Percentiles rank a stretch among this genome's conserved stretches.
These are phyloP conservation scores for Leccinum angustisporum DNA, from an alignment of 1,284 basidiomycete species.

Conservation along the genomic window DNA sequence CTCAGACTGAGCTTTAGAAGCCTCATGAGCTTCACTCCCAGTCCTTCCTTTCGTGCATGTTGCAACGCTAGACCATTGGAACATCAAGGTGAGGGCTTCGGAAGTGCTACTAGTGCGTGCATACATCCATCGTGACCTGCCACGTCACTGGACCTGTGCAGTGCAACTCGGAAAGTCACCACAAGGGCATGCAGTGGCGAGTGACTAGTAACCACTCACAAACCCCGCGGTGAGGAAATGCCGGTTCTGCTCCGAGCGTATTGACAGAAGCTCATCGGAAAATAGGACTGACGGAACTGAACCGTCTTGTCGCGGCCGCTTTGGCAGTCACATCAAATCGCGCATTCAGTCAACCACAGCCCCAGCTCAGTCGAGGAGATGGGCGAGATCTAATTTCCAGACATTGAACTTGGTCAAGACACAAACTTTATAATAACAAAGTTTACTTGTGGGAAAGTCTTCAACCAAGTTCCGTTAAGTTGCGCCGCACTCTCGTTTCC, in stretches of 20 bases:
- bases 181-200: neutral
- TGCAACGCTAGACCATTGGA: neutral
- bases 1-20: neutral
- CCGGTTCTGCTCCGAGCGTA: neutral
- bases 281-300: constrained; percentile 17
- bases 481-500: too few relatives aligned
- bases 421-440: too few relatives aligned
- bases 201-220: neutral
- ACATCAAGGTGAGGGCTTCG: neutral
- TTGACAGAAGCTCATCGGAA: neutral
- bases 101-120: too few relatives aligned
- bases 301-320: constrained; percentile 4
- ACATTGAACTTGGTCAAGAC: too few relatives aligned
- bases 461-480: too few relatives aligned
- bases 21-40: neutral
- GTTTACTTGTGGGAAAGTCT: too few relatives aligned
- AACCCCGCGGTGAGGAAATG: neutral
- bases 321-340: too few relatives aligned
- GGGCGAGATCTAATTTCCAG: too few relatives aligned
- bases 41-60: constrained; percentile 6
- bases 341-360: too few relatives aligned
- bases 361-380: too few relatives aligned
- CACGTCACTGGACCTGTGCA: neutral
- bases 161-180: neutral
- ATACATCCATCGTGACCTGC: neutral